Percentiles rank a stretch among this genome's conserved stretches.
These are phyloP conservation scores for Rhizopus stolonifer DNA, from an alignment of 371 early-diverging fungal species.

Conservation along the genomic window DNA sequence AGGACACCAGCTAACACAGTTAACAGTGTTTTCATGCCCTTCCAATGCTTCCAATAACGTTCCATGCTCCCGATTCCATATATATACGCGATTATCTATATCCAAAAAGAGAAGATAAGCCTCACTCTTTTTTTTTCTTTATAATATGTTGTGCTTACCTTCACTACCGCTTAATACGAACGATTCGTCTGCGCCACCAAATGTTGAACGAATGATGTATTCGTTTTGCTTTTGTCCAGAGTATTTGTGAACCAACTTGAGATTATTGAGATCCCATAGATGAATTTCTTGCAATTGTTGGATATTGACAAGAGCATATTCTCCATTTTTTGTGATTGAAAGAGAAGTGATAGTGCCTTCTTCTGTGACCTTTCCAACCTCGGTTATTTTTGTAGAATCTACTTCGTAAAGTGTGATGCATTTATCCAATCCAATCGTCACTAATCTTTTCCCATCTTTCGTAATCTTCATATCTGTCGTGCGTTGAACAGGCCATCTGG, in stretches of 20 bases:
- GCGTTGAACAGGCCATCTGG: slow-evolving; percentile 69
- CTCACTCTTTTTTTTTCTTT: no score
- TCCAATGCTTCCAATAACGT: slow-evolving; percentile 70
- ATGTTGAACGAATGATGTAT: slow-evolving; percentile 90
- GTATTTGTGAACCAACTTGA: slow-evolving; percentile 69
- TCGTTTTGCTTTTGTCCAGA: slow-evolving; percentile 82
- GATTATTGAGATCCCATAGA: slow-evolving; percentile 83
- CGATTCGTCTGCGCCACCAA: slow-evolving; percentile 83
- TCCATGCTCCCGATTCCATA: slow-evolving; percentile 89
- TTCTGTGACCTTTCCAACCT: slow-evolving; percentile 60
- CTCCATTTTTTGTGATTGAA: slow-evolving; percentile 68
- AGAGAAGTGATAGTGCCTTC: slow-evolving; percentile 76
- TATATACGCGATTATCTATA: slow-evolving; percentile 75
- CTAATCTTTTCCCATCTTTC: slow-evolving; percentile 68
- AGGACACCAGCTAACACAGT: slow-evolving; percentile 84
- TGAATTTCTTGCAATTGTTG: slow-evolving; percentile 65
- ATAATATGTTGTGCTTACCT: no score
- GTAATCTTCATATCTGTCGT: slow-evolving; percentile 85
- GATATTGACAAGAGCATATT: slow-evolving; percentile 75
- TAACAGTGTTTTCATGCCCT: slow-evolving; percentile 86
- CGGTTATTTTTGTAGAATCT: slow-evolving; percentile 7
- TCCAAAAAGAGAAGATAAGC: no score
- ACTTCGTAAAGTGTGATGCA: slow-evolving; percentile 71
- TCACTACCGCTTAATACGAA: slow-evolving; percentile 92
- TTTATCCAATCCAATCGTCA: slow-evolving; percentile 71